Percentiles rank a stretch among this genome's conserved stretches.
Evolutionary conservation across 2,329 filamentous ascomycete species (phyloP).

Genomic region (Nemania sp.): DNA sequence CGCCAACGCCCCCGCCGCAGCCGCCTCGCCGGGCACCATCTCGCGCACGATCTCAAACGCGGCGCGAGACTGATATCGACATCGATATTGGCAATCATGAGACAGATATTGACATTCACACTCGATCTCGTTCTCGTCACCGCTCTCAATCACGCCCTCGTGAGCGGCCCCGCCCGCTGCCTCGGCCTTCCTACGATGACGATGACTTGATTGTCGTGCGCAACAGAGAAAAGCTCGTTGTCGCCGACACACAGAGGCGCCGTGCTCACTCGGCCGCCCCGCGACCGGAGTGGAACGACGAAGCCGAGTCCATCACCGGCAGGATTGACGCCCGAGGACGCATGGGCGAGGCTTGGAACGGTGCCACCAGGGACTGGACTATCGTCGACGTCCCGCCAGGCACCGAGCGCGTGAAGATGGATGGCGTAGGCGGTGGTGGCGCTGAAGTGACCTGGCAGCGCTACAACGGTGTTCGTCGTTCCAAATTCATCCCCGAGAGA

Average conservation of each 20-base stretch:
- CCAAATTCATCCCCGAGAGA: constrained; percentile 74
- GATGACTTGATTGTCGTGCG: constrained; percentile 70
- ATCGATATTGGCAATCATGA: constrained; percentile 59
- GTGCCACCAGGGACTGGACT: constrained; percentile 76
- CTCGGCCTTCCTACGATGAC: constrained; percentile 51
- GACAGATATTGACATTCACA: constrained; percentile 62
- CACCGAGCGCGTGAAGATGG: constrained; percentile 80
- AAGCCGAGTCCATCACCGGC: constrained; percentile 64
- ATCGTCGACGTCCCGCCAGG: constrained; percentile 85
- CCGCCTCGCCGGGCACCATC: constrained; percentile 54
- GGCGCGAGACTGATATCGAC: constrained; percentile 64
- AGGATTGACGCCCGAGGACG: constrained; percentile 64
- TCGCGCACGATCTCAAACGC: constrained; percentile 48
- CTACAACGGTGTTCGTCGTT: constrained; percentile 76
- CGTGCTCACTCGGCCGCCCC: constrained; percentile 58
- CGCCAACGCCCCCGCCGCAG: constrained; percentile 51
- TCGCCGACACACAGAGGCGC: constrained; percentile 51
- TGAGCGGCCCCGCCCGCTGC: constrained; percentile 45
- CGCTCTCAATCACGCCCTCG: constrained; percentile 45
- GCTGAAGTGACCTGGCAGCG: constrained; percentile 80
- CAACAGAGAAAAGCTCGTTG: constrained; percentile 54
- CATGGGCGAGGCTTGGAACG: constrained; percentile 74
- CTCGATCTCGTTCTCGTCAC: constrained; percentile 42
- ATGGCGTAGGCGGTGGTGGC: constrained; percentile 73
- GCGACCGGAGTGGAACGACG: constrained; percentile 62